A percentile compares a stretch with the other conserved stretches of the same genome.
Conservation (phyloP, 768 basidiomycete genomes). For the Lentinula sp. region DNA sequence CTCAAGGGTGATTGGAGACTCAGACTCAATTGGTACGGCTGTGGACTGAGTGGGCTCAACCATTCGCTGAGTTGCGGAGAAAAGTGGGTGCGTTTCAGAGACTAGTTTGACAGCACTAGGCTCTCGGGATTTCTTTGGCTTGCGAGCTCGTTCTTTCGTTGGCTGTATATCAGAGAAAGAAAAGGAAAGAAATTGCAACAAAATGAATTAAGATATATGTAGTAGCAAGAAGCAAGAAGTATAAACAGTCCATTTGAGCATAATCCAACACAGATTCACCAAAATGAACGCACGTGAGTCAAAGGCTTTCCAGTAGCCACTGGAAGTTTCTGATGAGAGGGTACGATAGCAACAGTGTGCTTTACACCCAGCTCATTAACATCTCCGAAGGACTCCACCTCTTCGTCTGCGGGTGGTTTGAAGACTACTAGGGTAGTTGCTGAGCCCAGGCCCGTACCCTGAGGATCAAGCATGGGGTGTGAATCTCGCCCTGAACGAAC, state of each 20-base stretch:
- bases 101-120: background rate
- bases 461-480: conserved; percentile 16
- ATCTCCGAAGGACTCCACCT: conserved; percentile 25
- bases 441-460: conserved; percentile 50
- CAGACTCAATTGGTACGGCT: background rate
- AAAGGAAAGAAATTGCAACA: conserved; percentile 14
- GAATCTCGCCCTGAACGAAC: background rate
- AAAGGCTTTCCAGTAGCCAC: conserved; percentile 56
- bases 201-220: conserved; percentile 15
- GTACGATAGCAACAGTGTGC: conserved; percentile 15
- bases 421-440: conserved; percentile 71
- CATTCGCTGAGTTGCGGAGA: background rate
- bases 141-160: conserved; percentile 68
- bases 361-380: conserved; percentile 47
- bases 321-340: conserved; percentile 26
- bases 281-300: conserved; percentile 83
- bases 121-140: conserved; percentile 47
- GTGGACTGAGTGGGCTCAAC: background rate
- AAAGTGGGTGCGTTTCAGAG: background rate
- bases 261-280: conserved; percentile 44
- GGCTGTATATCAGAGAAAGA: conserved; percentile 39
- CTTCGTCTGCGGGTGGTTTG: conserved; percentile 44
- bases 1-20: background rate
- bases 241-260: conserved; percentile 29
- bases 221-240: conserved; percentile 13